Evolutionary conservation across 2,329 filamentous ascomycete species (phyloP), one percentile per base, ranked within the genome.

Genomic region (Graphilbum ipis-grandicollis): DNA sequence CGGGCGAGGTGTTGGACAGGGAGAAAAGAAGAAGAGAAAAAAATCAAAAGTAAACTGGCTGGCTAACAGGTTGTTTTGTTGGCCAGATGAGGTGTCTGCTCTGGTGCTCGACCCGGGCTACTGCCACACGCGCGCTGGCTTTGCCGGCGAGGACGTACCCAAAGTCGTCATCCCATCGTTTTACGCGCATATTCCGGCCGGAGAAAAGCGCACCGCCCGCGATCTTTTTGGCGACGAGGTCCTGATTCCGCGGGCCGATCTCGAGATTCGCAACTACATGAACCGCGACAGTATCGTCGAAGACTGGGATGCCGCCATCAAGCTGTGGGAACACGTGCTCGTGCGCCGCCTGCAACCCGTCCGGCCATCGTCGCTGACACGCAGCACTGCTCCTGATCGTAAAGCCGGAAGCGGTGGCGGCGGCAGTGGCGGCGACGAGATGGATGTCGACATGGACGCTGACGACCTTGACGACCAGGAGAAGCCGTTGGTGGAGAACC

Each of bases 21-120:
- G 17, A 12, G 17, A 15, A n/a, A 26, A 3, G 33, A 2, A 3
- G 22, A 13, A 3, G 21, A 9, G 18, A 14, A 3, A 4, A 36
- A 17, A 31, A 9, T n/a, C n/a, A n/a, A n/a, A n/a, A n/a, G n/a
- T n/a, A n/a, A n/a, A n/a, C n/a, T n/a, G n/a, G n/a, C n/a, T n/a
- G n/a, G n/a, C n/a, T n/a, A n/a, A n/a, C n/a, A n/a, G n/a, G n/a
- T n/a, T n/a, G n/a, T n/a, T n/a, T n/a, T n/a, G n/a, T n/a, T n/a
- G n/a, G n/a, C n/a, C n/a, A 93, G 90, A 98, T 65, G 90, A 98
- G 64, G 86, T 98, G 46, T 92, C 86, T 26, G 92, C 92, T 36
- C 80, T 98, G 48, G 83, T 98, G 28, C 82, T 98, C 52, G 90
- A 98, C 54, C 82, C 90, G 3, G 90, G 92, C 43, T 94, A 85